A percentile compares a stretch with the other conserved stretches of the same genome.
Conservation (phyloP, 768 basidiomycete species). For the Rhodotorula kratochvilovae region DNA sequence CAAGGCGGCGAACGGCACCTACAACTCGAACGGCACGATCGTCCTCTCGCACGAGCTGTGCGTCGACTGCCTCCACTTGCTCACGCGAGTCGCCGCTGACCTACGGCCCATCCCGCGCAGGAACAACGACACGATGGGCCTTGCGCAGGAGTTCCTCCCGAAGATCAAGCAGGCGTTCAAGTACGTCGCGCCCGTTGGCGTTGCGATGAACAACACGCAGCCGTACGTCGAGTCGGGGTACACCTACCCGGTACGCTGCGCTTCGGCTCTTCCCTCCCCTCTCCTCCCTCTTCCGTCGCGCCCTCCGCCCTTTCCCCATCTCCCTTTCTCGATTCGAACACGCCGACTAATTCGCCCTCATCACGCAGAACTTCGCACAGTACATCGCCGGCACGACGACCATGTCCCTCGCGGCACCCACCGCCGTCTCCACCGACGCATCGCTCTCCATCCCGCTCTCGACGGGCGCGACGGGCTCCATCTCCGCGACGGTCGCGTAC, state of each 20-base stretch:
- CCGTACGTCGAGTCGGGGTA: constrained; percentile 45
- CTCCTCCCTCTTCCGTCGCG: neutral
- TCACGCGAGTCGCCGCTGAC: neutral
- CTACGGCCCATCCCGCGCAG: neutral
- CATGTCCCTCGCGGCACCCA: constrained; percentile 22
- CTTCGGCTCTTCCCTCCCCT: no score
- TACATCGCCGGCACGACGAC: constrained; percentile 24
- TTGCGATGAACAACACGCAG: constrained; percentile 45
- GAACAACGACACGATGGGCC: constrained; percentile 47
- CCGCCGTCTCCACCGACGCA: constrained; percentile 21
- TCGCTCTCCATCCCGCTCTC: constrained; percentile 24
- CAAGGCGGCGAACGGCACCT: constrained; percentile 42
- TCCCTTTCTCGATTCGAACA: no score
- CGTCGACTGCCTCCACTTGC: constrained; percentile 4
- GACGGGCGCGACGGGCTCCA: constrained; percentile 22
- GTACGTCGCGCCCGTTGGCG: constrained; percentile 44
- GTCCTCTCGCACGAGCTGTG: constrained; percentile 47
- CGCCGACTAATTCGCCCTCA: neutral
- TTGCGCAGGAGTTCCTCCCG: constrained; percentile 41
- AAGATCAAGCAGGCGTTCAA: constrained; percentile 44
- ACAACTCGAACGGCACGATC: constrained; percentile 43
- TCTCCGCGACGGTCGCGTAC: constrained; percentile 13
- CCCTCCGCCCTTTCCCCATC: no score
- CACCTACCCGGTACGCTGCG: constrained; percentile 27
- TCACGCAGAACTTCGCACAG: constrained; percentile 24